Conservation (phyloP, 345 rosid genomes). For the Citrus medica region DNA sequence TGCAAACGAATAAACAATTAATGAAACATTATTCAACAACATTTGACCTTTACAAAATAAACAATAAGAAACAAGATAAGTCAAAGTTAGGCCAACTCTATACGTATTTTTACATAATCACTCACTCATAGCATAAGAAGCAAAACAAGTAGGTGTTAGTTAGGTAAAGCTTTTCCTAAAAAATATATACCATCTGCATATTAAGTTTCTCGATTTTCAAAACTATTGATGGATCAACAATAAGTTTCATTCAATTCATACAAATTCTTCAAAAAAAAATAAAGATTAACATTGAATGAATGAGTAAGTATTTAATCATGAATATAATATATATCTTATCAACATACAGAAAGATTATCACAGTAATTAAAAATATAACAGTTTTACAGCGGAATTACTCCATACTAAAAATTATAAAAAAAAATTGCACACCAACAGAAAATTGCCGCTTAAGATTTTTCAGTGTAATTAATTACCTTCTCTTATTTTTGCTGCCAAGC, state of each 20-base stretch:
- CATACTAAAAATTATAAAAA: neutral
- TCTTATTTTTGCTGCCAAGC: constrained; percentile 92
- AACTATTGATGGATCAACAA: too few relatives aligned
- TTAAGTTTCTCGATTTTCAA: too few relatives aligned
- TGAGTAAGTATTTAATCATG: neutral
- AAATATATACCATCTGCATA: too few relatives aligned
- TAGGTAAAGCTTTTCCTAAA: neutral
- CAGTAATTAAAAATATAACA: neutral
- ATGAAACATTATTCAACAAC: neutral
- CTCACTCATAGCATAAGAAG: neutral
- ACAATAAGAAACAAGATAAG: neutral
- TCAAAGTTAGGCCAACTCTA: neutral
- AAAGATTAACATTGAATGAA: neutral
- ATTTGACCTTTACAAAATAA: neutral
- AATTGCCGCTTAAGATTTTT: neutral
- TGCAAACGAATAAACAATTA: neutral
- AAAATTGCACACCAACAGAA: neutral
- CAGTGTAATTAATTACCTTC: constrained; percentile 32
- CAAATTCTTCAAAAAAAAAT: too few relatives aligned
- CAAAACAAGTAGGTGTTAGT: neutral
- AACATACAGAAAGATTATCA: neutral
- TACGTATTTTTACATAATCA: neutral
- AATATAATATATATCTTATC: neutral
- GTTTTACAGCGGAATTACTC: constrained; percentile 8
- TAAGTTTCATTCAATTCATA: too few relatives aligned